A percentile compares a stretch with the other conserved stretches of the same genome.
Conservation (phyloP, 805 yeast species). For the Starmerella sirachaensis region DNA sequence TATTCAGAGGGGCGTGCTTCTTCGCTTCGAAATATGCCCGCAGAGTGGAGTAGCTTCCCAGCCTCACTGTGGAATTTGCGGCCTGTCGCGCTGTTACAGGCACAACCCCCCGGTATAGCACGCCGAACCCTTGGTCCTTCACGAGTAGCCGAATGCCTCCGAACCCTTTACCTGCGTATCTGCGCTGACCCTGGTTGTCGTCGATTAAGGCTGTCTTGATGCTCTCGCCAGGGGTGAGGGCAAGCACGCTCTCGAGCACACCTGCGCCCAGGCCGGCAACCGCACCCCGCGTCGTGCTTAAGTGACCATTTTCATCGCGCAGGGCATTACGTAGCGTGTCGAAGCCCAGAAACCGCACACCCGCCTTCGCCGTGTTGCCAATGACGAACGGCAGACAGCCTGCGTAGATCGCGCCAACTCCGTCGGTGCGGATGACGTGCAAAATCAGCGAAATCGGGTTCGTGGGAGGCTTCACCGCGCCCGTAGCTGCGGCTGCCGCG, state of each 20-base stretch:
- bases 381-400: constrained; percentile 96
- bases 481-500: not conserved
- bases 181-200: constrained; percentile 62
- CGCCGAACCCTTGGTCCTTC: constrained; percentile 67
- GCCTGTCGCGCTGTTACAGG: constrained; percentile 96
- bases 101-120: constrained; percentile 76
- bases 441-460: constrained; percentile 76
- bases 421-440: constrained; percentile 65
- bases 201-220: constrained; percentile 92
- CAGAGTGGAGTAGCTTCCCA: constrained; percentile 85
- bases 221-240: constrained; percentile 95
- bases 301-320: constrained; percentile 72
- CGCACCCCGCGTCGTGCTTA: constrained; percentile 84
- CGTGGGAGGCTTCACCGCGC: constrained; percentile 3
- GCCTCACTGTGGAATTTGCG: constrained; percentile 84
- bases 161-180: constrained; percentile 45
- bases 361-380: constrained; percentile 92
- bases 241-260: constrained; percentile 74
- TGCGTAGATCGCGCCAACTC: constrained; percentile 66
- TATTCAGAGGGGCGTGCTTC: constrained; percentile 49
- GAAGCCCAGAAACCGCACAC: constrained; percentile 87
- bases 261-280: constrained; percentile 98
- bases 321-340: constrained; percentile 70
- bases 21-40: constrained; percentile 34
- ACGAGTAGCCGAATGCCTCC: constrained; percentile 55